Conservation (phyloP, 441 rosid species). For the Gossypium schwendimanii region DNA sequence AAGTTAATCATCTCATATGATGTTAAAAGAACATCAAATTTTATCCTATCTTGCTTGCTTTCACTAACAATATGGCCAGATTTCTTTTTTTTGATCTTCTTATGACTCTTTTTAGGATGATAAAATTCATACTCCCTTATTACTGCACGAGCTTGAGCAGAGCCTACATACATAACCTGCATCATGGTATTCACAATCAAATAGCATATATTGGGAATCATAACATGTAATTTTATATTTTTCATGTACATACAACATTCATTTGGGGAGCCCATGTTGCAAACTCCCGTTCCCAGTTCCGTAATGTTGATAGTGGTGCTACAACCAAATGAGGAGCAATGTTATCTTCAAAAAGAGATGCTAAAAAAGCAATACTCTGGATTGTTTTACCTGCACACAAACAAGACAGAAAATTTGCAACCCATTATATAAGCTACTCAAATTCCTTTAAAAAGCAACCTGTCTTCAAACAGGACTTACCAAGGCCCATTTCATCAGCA, state of each 20-base stretch:
- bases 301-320: constrained; percentile 95
- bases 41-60: constrained; percentile 89
- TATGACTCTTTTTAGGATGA: constrained; percentile 48
- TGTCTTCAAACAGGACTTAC: constrained; percentile 32
- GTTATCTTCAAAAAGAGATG: constrained; percentile 75
- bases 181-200: constrained; percentile 16
- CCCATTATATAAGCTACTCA: background rate
- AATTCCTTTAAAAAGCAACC: background rate
- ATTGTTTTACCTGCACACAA: constrained; percentile 80
- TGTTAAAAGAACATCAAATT: constrained; percentile 93
- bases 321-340: constrained; percentile 75
- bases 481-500: constrained; percentile 99
- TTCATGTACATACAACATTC: constrained; percentile 74
- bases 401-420: constrained; percentile 11
- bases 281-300: constrained; percentile 98
- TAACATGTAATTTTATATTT: constrained; percentile 9
- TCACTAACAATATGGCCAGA: constrained; percentile 67
- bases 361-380: constrained; percentile 96
- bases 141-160: constrained; percentile 76
- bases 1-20: constrained; percentile 98
- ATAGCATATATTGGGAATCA: background rate
- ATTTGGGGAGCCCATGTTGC: constrained; percentile 98
- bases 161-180: constrained; percentile 96
- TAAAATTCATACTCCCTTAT: constrained; percentile 94
- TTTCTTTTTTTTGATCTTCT: constrained; percentile 82